Base-by-base conservation (phyloP, 768 basidiomycete species). In the Podaxis pistillaris region DNA sequence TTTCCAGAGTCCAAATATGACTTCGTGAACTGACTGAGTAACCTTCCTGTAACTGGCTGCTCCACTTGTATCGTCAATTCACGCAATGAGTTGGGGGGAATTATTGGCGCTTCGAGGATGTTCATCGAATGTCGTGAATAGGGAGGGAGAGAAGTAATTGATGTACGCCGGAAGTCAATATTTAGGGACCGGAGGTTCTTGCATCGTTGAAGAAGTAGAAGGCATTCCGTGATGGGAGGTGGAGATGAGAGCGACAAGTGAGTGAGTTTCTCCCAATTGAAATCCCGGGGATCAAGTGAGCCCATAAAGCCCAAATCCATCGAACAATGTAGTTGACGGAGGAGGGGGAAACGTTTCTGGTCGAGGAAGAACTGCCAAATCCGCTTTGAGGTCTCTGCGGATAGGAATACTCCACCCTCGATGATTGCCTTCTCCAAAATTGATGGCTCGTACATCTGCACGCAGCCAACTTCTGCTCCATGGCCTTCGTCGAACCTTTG, bases 291-390 rank as follows among this genome's bases (percentile, higher is more conserved):
- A 11, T 15, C 36, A 6, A 19, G 22, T 7, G 50, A 38, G 22
- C n/a, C 12, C 6, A 30, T 30, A 13, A 44, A 33, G 46, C 9
- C 22, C 9, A 56, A 6, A 7, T 62, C 60, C 12, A 62, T 41
- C 13, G 60, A 53, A 44, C 60, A 62, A 36, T 47, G n/a, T 11
- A 62, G 53, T 22, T 24, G 24, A 15, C 30, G 53, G 22, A 62
- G 60, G 33, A 11, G 22, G 40, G 61, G 44, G 7, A 62, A 62
- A 12, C 47, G 47, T 4, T 47, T 33, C 12, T 26, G n/a, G 13
- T 62, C 33, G 17, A 62, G 54, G n/a, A 62, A 56, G 47, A 56
- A 37, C 1, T 33, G 56, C 54, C 44, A 56, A 22, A 62, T 54
- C 17, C 50, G 56, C 46, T 6, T 56, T 5, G 54, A 62, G 12